Base-by-base conservation (phyloP, 257 asterid genomes). In the Przewalskia tangutica region DNA sequence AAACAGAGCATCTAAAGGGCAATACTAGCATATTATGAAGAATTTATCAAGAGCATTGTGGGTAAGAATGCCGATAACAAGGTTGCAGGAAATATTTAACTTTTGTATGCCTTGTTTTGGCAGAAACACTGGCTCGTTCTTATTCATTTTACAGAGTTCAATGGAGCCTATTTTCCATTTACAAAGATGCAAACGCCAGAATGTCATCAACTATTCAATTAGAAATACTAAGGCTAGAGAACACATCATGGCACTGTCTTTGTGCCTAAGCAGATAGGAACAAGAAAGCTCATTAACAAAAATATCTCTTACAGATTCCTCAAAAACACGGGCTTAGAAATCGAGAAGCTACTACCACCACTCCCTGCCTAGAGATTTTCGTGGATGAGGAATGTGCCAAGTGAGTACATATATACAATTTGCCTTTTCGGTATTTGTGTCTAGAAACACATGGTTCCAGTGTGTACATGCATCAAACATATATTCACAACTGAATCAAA, bases 291-390 rank as follows among this genome's bases (percentile, higher is more conserved):
- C 77, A 62, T 63, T 53, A 79, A 16, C 82, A 62, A 20, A 44
- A 34, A 32, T 54, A 42, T 77, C 58, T 81, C 77, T 55, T 32
- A 83, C 94, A 95, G 99, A 90, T 95, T 91, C 96, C 98, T 68
- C 95, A 88, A 66, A 90, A 86, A 88, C 87, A 91, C 63, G 92
- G 90, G 80, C 92, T 85, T 60, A 90, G 95, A 88, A 66, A 68
- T 59, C 84, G 83, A 70, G 91, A 94, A 83, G 91, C 92, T 48
- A 82, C 92, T 79, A 78, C 92, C 63, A 86, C 94, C 36, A 53
- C 81, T 71, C 91, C 98, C 40, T 68, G 92, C 88, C 88, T 95
- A 64, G 97, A 93, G 90, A 90, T 95, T 86, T n/a, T n/a, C n/a
- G n/a, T n/a, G n/a, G n/a, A n/a, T n/a, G n/a, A n/a, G n/a, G n/a